Evolutionary conservation across 148 eudicot species (phyloP), one percentile per base, ranked within the genome.

Genomic region (Nepenthes gracilis): DNA sequence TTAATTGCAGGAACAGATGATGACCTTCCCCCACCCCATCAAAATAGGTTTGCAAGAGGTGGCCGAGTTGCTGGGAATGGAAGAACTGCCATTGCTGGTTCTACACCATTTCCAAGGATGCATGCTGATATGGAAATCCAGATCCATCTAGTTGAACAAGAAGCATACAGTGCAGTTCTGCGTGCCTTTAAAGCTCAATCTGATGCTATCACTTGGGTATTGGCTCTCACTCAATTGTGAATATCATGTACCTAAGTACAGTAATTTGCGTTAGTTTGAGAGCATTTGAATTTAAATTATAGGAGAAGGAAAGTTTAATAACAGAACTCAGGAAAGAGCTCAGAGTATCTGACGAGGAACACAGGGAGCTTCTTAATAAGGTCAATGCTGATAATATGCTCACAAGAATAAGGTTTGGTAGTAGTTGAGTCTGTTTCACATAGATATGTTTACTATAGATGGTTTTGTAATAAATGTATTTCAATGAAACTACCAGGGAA

Each of bases 251-350:
- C 13, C 7, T 6, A 15, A 43, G 11, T 33, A 59, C 47, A 35
- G 35, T 33, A 35, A 49, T 11, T 35, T 55, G 36, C 6, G 33
- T 50, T 63, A 33, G 64, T 59, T 63, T 48, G 58, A 62, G 13
- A 12, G 47, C 15, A 36, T 53, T 59, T 59, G 12, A 12, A 6
- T 57, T 38, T 63, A 23, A 43, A 57, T 55, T 43, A 36, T 70
- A 90, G 97, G 97, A 87, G 60, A 90, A 84, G 71, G 97, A 87
- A 78, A 67, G 95, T 73, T 73, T 93, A 66, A 84, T 93, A 64
- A 86, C 96, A 35, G 96, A 88, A 64, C 94, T 93, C 33, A 69
- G 98, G 56, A 93, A 86, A 78, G 98, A 93, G 72, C 75, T 93
- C 60, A 80, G 91, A 70, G 81, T 93, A 59, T 86, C 98, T 49